These are phyloP conservation scores for Pythium sp. DNA, from an alignment of 352 stramenopile genomes.

Conservation along the genomic window DNA sequence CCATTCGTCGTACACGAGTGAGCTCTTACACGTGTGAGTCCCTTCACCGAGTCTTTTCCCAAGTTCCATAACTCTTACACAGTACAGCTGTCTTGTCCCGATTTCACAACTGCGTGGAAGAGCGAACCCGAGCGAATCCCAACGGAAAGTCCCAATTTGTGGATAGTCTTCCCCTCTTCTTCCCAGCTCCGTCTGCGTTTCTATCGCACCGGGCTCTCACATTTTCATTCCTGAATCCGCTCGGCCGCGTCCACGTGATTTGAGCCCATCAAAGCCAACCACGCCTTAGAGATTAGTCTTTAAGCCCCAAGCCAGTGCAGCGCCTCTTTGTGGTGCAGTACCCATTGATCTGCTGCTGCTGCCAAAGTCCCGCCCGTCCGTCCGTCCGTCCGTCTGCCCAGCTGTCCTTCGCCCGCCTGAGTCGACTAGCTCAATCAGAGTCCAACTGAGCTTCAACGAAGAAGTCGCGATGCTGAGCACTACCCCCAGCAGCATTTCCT, in stretches of 20 bases:
- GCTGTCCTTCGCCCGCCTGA: not conserved
- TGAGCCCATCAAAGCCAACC: not conserved
- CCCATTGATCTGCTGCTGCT: too few relatives aligned
- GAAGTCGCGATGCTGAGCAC: slow-evolving; percentile 3
- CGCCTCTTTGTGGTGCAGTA: not conserved
- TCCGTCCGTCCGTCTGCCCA: not conserved
- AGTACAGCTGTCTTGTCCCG: not conserved
- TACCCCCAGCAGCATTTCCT: not conserved
- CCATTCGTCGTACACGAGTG: too few relatives aligned
- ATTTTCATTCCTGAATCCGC: not conserved
- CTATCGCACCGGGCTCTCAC: not conserved
- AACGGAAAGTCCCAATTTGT: not conserved
- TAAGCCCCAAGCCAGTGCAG: not conserved
- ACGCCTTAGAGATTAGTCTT: too few relatives aligned
- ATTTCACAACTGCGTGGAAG: not conserved
- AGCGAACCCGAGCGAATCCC: not conserved
- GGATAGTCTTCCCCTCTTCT: not conserved
- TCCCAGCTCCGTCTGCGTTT: not conserved
- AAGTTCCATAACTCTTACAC: not conserved
- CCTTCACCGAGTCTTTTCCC: not conserved
- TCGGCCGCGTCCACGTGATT: not conserved
- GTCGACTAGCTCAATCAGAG: not conserved
- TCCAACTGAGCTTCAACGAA: not conserved
- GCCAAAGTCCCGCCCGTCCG: not conserved
- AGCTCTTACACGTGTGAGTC: too few relatives aligned